phyloP scores from a whole-genome alignment of 495 filamentous ascomycete species.

The Filosporella fistucella region DNA sequence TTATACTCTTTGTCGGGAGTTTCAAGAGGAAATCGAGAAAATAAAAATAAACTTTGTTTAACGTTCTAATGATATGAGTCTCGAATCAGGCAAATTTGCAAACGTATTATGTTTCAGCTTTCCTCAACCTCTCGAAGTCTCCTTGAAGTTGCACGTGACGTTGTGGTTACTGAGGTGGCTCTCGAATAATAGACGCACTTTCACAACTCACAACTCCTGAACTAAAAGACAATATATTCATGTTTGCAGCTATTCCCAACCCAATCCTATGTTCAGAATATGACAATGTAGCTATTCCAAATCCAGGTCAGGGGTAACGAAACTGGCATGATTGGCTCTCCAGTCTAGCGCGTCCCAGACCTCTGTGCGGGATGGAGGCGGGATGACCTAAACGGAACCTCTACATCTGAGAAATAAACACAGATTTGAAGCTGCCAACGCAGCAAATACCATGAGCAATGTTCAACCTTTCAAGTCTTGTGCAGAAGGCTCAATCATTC shows the following conservation, averaged over 20 bases:
- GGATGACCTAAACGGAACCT: not conserved
- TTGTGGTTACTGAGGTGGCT: not conserved
- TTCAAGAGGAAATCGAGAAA: too few relatives aligned
- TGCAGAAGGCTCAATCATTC: constrained; percentile 92
- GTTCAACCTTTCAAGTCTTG: constrained; percentile 80
- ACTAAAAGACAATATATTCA: too few relatives aligned
- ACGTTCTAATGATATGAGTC: too few relatives aligned
- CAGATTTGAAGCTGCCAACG: constrained; percentile 3
- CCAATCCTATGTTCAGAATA: not conserved
- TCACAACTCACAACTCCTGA: too few relatives aligned
- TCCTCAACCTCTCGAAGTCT: too few relatives aligned
- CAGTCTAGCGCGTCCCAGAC: constrained; percentile 7
- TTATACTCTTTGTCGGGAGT: too few relatives aligned
- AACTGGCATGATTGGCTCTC: not conserved
- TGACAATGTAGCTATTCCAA: not conserved
- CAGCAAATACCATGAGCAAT: constrained; percentile 40
- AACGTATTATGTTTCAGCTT: too few relatives aligned
- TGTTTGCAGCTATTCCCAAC: not conserved
- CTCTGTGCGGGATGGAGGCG: constrained; percentile 6
- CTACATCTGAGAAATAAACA: not conserved
- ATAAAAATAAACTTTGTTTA: too few relatives aligned
- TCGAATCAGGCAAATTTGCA: too few relatives aligned
- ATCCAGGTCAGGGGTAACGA: not conserved
- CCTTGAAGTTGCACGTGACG: too few relatives aligned
- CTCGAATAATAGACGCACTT: not conserved